phyloP scores from a whole-genome alignment of 2,329 filamentous ascomycete species.

The Immersiporthe knoxdaviesiana region DNA sequence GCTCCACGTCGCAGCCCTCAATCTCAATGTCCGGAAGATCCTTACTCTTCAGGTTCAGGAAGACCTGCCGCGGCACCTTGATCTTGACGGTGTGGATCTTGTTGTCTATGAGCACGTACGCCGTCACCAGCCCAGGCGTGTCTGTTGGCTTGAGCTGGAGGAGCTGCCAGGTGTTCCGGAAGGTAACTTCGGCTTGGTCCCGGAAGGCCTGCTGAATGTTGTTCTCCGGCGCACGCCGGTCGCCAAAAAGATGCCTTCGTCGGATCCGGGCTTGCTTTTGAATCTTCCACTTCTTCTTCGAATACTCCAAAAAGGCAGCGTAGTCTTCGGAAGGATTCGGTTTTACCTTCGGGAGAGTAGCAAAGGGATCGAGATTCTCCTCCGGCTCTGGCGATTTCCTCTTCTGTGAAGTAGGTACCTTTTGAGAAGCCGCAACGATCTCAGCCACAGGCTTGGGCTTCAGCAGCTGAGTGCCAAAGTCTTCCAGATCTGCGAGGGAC shows the following conservation, averaged over 20 bases:
- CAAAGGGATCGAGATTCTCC: conserved; percentile 75
- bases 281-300: conserved; percentile 99
- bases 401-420: conserved; percentile 61
- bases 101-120: conserved; percentile 89
- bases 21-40: conserved; percentile 89
- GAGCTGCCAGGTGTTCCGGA: conserved; percentile 93
- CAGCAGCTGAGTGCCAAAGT: conserved; percentile 72
- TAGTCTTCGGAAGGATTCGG: conserved; percentile 87
- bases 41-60: conserved; percentile 85
- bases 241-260: conserved; percentile 89
- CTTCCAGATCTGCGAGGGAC: conserved; percentile 73
- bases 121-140: conserved; percentile 81
- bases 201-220: conserved; percentile 76
- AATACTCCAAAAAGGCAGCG: conserved; percentile 83
- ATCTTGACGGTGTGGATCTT: conserved; percentile 89
- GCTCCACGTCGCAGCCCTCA: conserved; percentile 83
- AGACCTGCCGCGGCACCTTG: conserved; percentile 86
- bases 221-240: conserved; percentile 68
- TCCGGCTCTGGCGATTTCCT: conserved; percentile 73
- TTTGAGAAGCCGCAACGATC: conserved; percentile 59
- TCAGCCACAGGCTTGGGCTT: conserved; percentile 65
- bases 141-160: conserved; percentile 84
- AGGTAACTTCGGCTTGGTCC: conserved; percentile 88
- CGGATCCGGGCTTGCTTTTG: conserved; percentile 88
- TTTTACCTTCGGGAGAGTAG: conserved; percentile 80